Conservation (phyloP, 2,329 filamentous ascomycete genomes). For the Aspergillus amoenus region DNA sequence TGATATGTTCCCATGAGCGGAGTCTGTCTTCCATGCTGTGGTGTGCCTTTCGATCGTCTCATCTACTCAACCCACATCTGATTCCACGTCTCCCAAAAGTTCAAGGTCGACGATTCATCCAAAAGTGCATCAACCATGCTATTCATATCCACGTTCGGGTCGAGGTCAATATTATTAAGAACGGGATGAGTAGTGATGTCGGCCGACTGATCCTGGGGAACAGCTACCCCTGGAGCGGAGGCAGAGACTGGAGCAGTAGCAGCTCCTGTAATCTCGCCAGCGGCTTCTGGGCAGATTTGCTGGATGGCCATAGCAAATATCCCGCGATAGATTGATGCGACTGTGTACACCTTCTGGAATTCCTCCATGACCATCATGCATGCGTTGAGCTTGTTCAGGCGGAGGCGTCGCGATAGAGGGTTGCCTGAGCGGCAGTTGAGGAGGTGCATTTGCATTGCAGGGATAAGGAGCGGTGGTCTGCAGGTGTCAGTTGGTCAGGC, state of each 20-base stretch:
- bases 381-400: slow-evolving; percentile 31
- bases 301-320: slow-evolving; percentile 28
- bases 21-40: too few species aligned
- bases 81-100: slow-evolving; percentile 25
- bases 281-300: slow-evolving; percentile 20
- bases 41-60: background rate
- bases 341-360: slow-evolving; percentile 30
- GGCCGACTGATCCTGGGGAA: background rate
- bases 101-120: slow-evolving; percentile 25
- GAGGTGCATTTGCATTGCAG: slow-evolving; percentile 35
- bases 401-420: slow-evolving; percentile 24
- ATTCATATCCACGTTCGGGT: background rate
- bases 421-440: slow-evolving; percentile 26
- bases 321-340: slow-evolving; percentile 27
- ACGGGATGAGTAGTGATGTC: background rate
- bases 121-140: slow-evolving; percentile 20
- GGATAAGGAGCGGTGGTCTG: slow-evolving; percentile 29
- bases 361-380: slow-evolving; percentile 35
- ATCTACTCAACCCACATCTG: background rate
- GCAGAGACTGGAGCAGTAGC: background rate
- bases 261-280: background rate
- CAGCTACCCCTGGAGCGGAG: background rate
- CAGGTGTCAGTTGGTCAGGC: background rate
- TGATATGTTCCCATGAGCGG: too few species aligned
- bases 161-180: background rate